Conservation (phyloP, 495 filamentous ascomycete species). For the Aspergillus haitiensis region DNA sequence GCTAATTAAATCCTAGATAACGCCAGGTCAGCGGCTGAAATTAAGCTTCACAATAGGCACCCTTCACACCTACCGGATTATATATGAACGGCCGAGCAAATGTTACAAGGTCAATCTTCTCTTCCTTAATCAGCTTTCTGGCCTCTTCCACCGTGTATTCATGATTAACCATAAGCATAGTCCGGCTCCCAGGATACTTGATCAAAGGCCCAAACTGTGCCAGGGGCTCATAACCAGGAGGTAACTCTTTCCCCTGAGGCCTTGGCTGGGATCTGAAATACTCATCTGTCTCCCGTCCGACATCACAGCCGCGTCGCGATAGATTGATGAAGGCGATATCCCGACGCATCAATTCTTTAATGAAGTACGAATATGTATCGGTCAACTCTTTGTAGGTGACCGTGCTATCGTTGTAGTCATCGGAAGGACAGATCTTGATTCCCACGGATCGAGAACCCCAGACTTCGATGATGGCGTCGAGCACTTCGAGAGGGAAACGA, state of each 20-base stretch:
- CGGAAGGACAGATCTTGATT: constrained; percentile 59
- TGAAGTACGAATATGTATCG: constrained; percentile 54
- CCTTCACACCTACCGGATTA: constrained; percentile 46
- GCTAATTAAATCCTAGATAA: constrained; percentile 19
- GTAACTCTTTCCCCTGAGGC: constrained; percentile 17
- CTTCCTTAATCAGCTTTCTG: constrained; percentile 45
- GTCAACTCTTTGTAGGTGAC: constrained; percentile 51
- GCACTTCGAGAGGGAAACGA: constrained; percentile 55
- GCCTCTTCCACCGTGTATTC: constrained; percentile 46
- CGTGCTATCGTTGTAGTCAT: constrained; percentile 55
- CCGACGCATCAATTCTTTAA: constrained; percentile 44
- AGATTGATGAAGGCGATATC: constrained; percentile 60
- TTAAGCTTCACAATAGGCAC: neutral
- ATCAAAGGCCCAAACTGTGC: constrained; percentile 44
- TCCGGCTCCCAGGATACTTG: constrained; percentile 48
- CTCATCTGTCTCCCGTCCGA: constrained; percentile 10
- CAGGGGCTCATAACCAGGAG: constrained; percentile 37
- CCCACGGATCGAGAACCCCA: constrained; percentile 54
- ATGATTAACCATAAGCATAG: constrained; percentile 51
- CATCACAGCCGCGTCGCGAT: constrained; percentile 31
- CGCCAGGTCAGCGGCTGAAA: neutral
- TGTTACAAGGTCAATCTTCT: constrained; percentile 45
- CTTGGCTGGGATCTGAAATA: constrained; percentile 13
- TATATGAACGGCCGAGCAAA: constrained; percentile 61
- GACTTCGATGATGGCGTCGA: constrained; percentile 53